A percentile compares a stretch with the other conserved stretches of the same genome.
phyloP scores from a whole-genome alignment of 2,329 filamentous ascomycete genomes.

The Didymella glomerata region DNA sequence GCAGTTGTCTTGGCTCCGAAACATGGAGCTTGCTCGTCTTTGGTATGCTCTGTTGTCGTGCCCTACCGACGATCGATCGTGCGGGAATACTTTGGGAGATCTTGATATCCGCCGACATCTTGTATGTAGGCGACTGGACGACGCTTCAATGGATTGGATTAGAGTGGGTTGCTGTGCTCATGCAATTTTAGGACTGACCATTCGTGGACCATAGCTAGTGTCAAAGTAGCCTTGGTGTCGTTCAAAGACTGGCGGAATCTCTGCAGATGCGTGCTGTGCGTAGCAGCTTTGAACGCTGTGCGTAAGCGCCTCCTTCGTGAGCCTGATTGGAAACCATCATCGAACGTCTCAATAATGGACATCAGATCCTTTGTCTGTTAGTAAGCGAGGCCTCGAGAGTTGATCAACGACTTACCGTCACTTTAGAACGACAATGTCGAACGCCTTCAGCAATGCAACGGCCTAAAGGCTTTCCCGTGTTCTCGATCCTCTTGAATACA shows the following conservation, averaged over 20 bases:
- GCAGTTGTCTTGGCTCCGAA: not conserved
- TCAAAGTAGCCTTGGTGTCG: slow-evolving; percentile 25
- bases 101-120: not conserved
- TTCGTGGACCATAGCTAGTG: slow-evolving; percentile 25
- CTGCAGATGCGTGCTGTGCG: slow-evolving; percentile 21
- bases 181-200: too few relatives aligned
- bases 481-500: slow-evolving; percentile 22
- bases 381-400: not conserved
- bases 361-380: slow-evolving; percentile 10
- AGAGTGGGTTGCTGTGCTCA: too few relatives aligned
- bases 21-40: not conserved
- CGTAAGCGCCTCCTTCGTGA: slow-evolving; percentile 18
- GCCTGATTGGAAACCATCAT: slow-evolving; percentile 14
- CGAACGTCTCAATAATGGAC: slow-evolving; percentile 13
- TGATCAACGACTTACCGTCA: slow-evolving; percentile 1
- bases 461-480: not conserved
- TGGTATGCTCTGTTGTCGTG: not conserved
- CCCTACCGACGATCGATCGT: not conserved
- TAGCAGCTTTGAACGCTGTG: slow-evolving; percentile 22
- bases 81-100: not conserved
- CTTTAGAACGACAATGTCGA: slow-evolving; percentile 22
- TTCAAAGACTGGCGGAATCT: slow-evolving; percentile 22
- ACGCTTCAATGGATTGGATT: too few relatives aligned
- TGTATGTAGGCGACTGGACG: slow-evolving; percentile 1
- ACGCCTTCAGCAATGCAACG: slow-evolving; percentile 24